Base-by-base conservation (phyloP, 768 basidiomycete genomes). In the Porphyrellus cyaneotinctus region DNA sequence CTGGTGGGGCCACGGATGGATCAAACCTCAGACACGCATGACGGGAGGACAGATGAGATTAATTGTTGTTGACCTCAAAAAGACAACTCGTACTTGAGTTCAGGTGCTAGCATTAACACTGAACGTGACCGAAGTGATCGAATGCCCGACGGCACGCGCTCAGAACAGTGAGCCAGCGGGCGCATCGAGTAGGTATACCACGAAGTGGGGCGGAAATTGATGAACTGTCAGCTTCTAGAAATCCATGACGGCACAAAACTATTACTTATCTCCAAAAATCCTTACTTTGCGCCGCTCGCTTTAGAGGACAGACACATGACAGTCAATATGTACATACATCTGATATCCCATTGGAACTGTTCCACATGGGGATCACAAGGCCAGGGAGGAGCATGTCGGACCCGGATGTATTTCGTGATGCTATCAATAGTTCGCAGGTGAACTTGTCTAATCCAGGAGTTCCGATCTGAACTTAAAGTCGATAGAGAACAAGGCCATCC, bases 261-360 rank as follows among this genome's bases (percentile, higher is more conserved):
- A n/a, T n/a, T n/a, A n/a, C n/a, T n/a, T n/a, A n/a, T n/a, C n/a
- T n/a, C n/a, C n/a, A n/a, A n/a, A n/a, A n/a, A n/a, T n/a, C n/a
- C n/a, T n/a, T n/a, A 13, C 26, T 32, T 51, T 49, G 49, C 52
- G 49, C 58, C 53, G 36, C 35, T 36, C 49, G 48, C 37, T 24
- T 44, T 47, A 52, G 32, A 38, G 18, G 44, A 38, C 22, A 41
- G 20, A 24, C 56, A 53, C 45, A 51, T 48, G 59, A 53, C 32
- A 44, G 39, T 20, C 17, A 35, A 12, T 15, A 10, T 13, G 15
- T 33, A n/a, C 41, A 17, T 15, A 49, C 20, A 7, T 23, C 28
- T 36, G 20, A n/a, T 15, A 35, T 36, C 14, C 33, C 31, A 24
- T 1, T 20, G 14, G 44, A 37, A 28, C n/a, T 23, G 5, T 32